Conservation (phyloP, 345 rosid genomes). For the Gossypium stocksii region DNA sequence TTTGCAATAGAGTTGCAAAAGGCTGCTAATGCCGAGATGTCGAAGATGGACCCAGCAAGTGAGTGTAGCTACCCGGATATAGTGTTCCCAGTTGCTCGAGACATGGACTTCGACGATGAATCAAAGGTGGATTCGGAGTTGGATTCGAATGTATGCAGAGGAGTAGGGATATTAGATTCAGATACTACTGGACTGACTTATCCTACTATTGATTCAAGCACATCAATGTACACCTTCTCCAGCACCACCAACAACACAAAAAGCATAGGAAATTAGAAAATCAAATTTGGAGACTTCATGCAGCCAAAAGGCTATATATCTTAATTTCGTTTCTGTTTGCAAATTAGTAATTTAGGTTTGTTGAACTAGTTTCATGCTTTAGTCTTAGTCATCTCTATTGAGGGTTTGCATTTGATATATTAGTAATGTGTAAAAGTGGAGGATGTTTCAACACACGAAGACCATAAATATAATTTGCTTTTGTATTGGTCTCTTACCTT, state of each 20-base stretch:
- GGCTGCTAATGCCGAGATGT: conserved; percentile 1
- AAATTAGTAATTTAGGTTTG: background rate
- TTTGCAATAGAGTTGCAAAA: conserved; percentile 27
- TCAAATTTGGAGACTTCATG: background rate
- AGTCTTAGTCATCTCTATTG: too few species aligned
- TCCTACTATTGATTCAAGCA: background rate
- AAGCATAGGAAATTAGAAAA: background rate
- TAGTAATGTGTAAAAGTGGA: too few species aligned
- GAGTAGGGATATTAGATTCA: background rate
- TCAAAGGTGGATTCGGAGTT: too few species aligned
- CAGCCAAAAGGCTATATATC: too few species aligned
- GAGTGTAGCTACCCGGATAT: background rate
- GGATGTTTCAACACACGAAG: too few species aligned
- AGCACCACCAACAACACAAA: background rate
- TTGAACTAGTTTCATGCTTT: background rate
- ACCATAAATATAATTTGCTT: too few species aligned
- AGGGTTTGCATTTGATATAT: too few species aligned
- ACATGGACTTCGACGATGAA: background rate
- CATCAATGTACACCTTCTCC: background rate
- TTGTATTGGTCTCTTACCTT: too few species aligned
- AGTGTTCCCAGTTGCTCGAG: background rate
- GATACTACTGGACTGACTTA: background rate
- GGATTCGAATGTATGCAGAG: background rate
- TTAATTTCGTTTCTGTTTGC: background rate
- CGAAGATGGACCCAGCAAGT: background rate